Percentiles rank a stretch among this genome's conserved stretches.
phyloP scores from a whole-genome alignment of 768 basidiomycete genomes.

The Pleurotus giganteus region DNA sequence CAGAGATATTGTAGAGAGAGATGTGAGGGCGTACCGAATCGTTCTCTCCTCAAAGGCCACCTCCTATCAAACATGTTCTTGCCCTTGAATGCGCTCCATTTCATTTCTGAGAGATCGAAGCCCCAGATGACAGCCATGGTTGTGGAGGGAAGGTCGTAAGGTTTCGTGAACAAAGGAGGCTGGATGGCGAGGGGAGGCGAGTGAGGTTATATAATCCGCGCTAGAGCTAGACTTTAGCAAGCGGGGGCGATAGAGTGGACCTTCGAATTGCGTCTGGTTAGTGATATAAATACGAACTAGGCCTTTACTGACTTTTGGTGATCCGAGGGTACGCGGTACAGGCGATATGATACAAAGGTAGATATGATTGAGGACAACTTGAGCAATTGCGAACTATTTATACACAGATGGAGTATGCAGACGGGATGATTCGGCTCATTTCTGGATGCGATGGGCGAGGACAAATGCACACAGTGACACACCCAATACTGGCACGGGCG shows the following conservation, averaged over 20 bases:
- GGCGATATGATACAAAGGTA: not conserved
- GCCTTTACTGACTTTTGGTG: too few relatives aligned
- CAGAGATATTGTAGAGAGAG: not conserved
- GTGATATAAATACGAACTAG: too few relatives aligned
- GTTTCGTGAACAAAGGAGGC: not conserved
- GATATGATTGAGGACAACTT: too few relatives aligned
- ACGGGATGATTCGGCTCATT: not conserved
- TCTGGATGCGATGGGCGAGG: not conserved
- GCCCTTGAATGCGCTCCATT: constrained; percentile 27
- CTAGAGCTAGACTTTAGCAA: too few relatives aligned
- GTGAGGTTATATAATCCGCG: too few relatives aligned
- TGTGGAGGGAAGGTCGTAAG: not conserved
- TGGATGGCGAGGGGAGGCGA: too few relatives aligned
- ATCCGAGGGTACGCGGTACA: not conserved
- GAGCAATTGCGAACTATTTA: not conserved
- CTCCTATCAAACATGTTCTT: constrained; percentile 28
- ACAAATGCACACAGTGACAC: not conserved
- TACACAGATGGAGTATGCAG: not conserved
- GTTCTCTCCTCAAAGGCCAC: constrained; percentile 30
- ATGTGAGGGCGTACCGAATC: constrained; percentile 23
- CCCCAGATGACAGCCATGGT: constrained; percentile 29
- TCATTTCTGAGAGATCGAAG: constrained; percentile 33
- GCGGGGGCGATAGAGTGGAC: too few relatives aligned
- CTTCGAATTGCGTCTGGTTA: too few relatives aligned
- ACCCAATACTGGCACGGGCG: too few relatives aligned